Base-by-base conservation (phyloP, 352 stramenopile genomes). In the Phytophthora nicotianae region DNA sequence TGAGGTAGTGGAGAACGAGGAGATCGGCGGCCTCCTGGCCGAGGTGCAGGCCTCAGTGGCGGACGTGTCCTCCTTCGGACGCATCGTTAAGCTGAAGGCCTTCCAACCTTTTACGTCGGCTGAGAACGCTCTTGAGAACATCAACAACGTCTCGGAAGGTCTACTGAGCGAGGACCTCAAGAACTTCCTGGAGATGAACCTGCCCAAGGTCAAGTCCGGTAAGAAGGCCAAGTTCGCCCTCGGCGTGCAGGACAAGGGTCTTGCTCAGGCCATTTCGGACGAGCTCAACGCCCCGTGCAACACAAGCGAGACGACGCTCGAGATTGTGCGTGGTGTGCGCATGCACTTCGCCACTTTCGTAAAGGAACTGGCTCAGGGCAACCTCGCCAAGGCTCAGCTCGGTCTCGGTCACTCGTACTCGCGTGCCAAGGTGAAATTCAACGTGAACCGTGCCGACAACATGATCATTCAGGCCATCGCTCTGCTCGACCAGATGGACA, bases 391-490 rank as follows among this genome's bases (percentile, higher is more conserved):
- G 79, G 96, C 98, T 33, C 97, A 99, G 79, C 88, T 99, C 23
- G 98, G 98, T 91, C 88, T 99, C 14, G 98, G 98, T 47, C 98
- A 99, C 91, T 97, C 84, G 45, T 99, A 99, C 85, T 99, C 97
- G 60, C 92, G 98, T 77, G 95, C 88, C 56, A 99, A 99, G 87
- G 88, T 96, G 49, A 99, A 99, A 90, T 99, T 99, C 81, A 99
- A 99, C 81, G 97, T 99, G 50, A 98, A 98, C 76, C 88, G 97
- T 41, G 96, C 95, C 17, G 98, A 99, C 77, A 99, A 99, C 80
- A 99, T 99, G 98, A 99, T 99, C 75, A 99, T 99, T 78, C 98
- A 99, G 81, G 95, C 90, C 32, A 99, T 99, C 75, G 97, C 92
- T 61, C 84, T 99, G 20, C 83, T 99, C 13, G 98, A 99, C 86